phyloP scores from a whole-genome alignment of 192 early-diverging fungal species.

The Ramicandelaber brevisporus region DNA sequence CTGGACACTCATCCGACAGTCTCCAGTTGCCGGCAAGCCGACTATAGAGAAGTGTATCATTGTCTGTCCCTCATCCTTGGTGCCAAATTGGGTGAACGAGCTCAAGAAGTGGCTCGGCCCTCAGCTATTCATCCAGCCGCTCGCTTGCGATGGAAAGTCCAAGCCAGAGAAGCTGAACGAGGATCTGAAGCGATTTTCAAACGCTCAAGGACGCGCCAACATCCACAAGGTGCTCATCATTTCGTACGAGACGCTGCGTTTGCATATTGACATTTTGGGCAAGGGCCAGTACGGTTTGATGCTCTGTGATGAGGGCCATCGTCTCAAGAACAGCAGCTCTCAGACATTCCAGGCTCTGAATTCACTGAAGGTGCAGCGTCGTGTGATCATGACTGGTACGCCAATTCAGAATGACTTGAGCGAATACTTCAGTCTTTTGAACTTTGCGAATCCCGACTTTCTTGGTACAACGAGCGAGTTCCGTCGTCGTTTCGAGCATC shows the following conservation, averaged over 20 bases:
- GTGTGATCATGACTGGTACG: constrained; percentile 91
- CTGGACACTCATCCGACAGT: constrained; percentile 94
- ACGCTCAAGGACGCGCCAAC: constrained; percentile 59
- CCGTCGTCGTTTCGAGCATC: constrained; percentile 74
- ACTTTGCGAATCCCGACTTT: constrained; percentile 84
- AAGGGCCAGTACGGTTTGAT: constrained; percentile 72
- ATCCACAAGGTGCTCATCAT: constrained; percentile 88
- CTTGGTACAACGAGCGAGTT: constrained; percentile 76
- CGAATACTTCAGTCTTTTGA: constrained; percentile 86
- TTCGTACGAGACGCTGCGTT: constrained; percentile 85
- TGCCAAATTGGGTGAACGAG: constrained; percentile 98
- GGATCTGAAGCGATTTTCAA: constrained; percentile 53
- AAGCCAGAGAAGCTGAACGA: constrained; percentile 61
- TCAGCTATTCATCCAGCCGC: constrained; percentile 40
- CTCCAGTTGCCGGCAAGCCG: constrained; percentile 59
- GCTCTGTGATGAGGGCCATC: constrained; percentile 92
- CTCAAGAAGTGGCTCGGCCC: constrained; percentile 84
- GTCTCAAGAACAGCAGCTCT: constrained; percentile 73
- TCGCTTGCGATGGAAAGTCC: constrained; percentile 74
- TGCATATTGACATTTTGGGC: constrained; percentile 44
- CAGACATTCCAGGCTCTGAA: constrained; percentile 64
- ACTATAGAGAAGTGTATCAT: constrained; percentile 94
- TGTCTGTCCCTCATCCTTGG: constrained; percentile 82
- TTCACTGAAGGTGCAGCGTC: constrained; percentile 58
- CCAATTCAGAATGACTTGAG: constrained; percentile 77